A percentile compares a stretch with the other conserved stretches of the same genome.
Evolutionary conservation across 257 asterid genomes (phyloP).

Genomic region (Plantago major): DNA sequence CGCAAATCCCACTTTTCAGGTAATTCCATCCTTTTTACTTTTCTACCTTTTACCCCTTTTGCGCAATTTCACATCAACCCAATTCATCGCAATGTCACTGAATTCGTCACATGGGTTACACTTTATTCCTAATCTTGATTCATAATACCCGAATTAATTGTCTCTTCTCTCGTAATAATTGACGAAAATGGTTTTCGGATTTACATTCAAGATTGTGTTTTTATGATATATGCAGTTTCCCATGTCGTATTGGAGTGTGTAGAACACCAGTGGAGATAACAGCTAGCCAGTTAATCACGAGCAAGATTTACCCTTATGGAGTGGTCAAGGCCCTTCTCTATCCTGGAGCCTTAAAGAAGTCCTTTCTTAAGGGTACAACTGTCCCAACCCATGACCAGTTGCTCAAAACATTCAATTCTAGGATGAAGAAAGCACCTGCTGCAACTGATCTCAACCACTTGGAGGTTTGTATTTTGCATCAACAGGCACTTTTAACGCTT

Average conservation of each 20-base stretch:
- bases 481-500: too few species aligned
- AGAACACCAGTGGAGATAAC: constrained; percentile 49
- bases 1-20: constrained; percentile 76
- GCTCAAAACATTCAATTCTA: constrained; percentile 29
- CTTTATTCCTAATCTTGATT: neutral
- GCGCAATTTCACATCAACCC: neutral
- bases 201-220: neutral
- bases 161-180: too few species aligned
- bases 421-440: constrained; percentile 9
- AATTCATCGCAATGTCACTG: neutral
- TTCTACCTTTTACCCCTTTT: neutral
- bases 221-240: constrained; percentile 38
- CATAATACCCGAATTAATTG: too few species aligned
- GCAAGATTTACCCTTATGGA: constrained; percentile 33
- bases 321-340: constrained; percentile 44
- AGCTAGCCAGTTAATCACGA: constrained; percentile 37
- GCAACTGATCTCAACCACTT: constrained; percentile 44
- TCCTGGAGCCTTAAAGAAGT: constrained; percentile 51
- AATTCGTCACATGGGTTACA: neutral
- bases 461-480: constrained; percentile 41
- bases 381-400: constrained; percentile 36
- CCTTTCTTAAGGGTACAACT: constrained; percentile 24
- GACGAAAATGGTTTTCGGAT: too few species aligned
- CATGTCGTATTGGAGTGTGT: constrained; percentile 51
- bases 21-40: constrained; percentile 10